Evolutionary conservation across 208 protist species (phyloP).

Genomic region (Leishmania arabica): DNA sequence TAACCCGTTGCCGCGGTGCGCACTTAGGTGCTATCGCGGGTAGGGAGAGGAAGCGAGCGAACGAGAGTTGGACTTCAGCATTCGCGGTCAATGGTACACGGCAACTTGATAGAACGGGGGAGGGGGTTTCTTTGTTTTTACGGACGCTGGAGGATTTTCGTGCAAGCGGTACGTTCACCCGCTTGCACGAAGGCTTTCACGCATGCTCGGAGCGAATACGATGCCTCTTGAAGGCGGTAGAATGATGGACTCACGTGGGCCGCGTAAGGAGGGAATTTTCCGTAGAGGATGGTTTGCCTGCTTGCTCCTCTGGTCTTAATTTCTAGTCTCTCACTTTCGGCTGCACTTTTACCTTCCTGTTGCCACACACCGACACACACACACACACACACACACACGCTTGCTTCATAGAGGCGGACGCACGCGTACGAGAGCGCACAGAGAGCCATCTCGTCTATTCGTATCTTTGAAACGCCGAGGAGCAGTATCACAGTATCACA

Average conservation of each 20-base stretch:
- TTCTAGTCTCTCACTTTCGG: background rate
- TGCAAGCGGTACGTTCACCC: too few species aligned
- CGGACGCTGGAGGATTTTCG: background rate
- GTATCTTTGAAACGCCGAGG: background rate
- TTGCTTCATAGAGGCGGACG: background rate
- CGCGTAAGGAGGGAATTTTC: background rate
- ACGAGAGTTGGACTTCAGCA: background rate
- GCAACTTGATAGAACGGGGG: too few species aligned
- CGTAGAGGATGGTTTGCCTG: background rate
- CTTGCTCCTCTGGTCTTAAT: background rate
- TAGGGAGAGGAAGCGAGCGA: background rate
- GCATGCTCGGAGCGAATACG: background rate
- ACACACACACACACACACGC: too few species aligned
- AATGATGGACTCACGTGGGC: background rate
- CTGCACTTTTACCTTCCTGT: background rate
- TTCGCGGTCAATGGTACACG: background rate
- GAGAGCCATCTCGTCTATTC: background rate
- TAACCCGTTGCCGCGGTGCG: too few species aligned
- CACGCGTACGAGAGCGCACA: background rate
- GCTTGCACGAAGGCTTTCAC: background rate
- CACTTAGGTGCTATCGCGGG: too few species aligned
- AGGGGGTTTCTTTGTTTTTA: background rate
- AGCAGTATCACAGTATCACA: background rate
- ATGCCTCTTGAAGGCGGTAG: background rate
- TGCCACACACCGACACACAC: too few species aligned